These are phyloP conservation scores for Bolboschoenus planiculmis DNA, from an alignment of 176 grass and related monocot genomes.

Conservation along the genomic window DNA sequence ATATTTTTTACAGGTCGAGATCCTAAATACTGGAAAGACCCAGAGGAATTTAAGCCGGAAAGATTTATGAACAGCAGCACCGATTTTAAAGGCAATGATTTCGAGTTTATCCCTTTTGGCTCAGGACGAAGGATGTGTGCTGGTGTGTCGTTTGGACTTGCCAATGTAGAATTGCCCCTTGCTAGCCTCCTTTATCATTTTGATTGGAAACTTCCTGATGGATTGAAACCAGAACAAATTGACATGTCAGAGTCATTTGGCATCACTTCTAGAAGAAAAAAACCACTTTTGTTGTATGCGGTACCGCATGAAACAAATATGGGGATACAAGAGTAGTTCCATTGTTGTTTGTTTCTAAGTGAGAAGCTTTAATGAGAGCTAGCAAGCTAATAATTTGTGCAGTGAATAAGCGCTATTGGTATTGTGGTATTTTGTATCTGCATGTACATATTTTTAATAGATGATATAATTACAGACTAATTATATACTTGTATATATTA, in stretches of 20 bases:
- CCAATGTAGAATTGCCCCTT: constrained; percentile 12
- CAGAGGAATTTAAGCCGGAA: constrained; percentile 23
- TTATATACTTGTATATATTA: no score
- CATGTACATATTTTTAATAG: no score
- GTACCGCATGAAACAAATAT: no score
- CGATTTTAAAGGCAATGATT: constrained; percentile 21
- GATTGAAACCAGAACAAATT: neutral
- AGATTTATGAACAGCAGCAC: constrained; percentile 12
- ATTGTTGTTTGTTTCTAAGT: no score
- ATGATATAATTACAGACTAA: no score
- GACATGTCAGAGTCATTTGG: constrained; percentile 27
- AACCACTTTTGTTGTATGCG: neutral
- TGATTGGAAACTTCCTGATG: constrained; percentile 14
- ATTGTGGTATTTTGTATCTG: no score
- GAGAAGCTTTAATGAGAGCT: no score
- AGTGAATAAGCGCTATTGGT: no score
- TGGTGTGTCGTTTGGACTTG: neutral
- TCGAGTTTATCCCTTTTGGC: constrained; percentile 34
- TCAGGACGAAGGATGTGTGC: constrained; percentile 34
- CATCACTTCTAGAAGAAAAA: neutral
- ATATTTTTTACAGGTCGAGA: constrained; percentile 12
- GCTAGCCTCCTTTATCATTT: constrained; percentile 26
- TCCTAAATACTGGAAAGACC: constrained; percentile 14
- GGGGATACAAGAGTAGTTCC: no score
- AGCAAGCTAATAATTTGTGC: no score